Base-by-base conservation (phyloP, 495 filamentous ascomycete species). In the Aspergillus leporis region DNA sequence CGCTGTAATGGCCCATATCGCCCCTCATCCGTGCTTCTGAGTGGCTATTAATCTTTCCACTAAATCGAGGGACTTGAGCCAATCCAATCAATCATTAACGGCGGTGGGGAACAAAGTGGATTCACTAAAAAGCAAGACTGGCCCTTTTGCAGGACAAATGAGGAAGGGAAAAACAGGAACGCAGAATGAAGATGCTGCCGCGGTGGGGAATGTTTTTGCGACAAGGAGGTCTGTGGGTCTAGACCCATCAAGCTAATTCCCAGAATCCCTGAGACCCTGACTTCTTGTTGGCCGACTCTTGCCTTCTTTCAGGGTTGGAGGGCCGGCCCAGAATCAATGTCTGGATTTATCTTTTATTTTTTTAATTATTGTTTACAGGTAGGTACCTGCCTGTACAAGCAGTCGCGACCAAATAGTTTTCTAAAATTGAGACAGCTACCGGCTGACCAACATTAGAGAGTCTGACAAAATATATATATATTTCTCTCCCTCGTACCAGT, bases 221-320 rank as follows among this genome's bases (percentile, higher is more conserved):
- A 22, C 19, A 43, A 43, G 40, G 40, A 22, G 43, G 50, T 36
- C 50, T 18, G 50, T 52, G 50, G 50, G 31, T 51, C 48, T 6
- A 14, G 38, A 8, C 19, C 18, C 43, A 23, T 14, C 2, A 19
- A 34, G 28, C 46, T 28, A 49, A 19, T 16, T 14, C 32, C 32
- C 32, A 36, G 28, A 31, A 32, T 51, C 25, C 49, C 49, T 51
- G 49, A 51, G 49, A 51, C 49, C 49, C 49, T 51, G 41, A 45
- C 41, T 14, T 36, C 34, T 45, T 45, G 41, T 45, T 45, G 41
- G 41, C 41, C n/a, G 9, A 21, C n/a, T 14, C 18, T 4, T 4
- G 3, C 1, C 16, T 2, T 40, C 36, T 40, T n/a, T 9, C 36
- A 40, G 36, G 16, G 16, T 40, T 40, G 9, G 10, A 40, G 10